Evolutionary conservation across 345 rosid genomes (phyloP), one percentile per base, ranked within the genome.

Genomic region (Adansonia digitata): DNA sequence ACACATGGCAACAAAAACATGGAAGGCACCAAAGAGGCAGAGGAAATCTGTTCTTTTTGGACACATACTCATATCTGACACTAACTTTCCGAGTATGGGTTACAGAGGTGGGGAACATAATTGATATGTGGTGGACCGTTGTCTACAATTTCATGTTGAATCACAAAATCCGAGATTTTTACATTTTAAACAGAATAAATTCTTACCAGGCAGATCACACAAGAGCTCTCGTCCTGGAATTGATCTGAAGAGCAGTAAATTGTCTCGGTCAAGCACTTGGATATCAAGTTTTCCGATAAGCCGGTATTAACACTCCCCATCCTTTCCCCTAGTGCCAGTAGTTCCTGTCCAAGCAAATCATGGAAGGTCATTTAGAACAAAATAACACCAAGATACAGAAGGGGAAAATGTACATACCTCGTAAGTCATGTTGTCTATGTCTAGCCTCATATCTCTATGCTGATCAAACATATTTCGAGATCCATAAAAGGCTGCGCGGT

Each of bases 171-270:
- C 14, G 24, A 15, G 26, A 45, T 18, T 18, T 29, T 20, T 35
- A 34, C 0, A 12, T 40, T 71, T 76, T 59, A 66, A 61, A 52
- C 48, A 20, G 66, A 18, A 49, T 51, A 40, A 31, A 7, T 24
- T 65, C 88, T 79, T 89, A 94, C 98, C 94, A 94, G 84, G 86
- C 98, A 94, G 70, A 92, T 94, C 1, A 81, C 93, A 12, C 98
- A 94, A 63, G 49, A 79, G 61, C 77, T 84, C 75, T 87, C 83
- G 13, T 88, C 93, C 75, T 88, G 88, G 15, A 62, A 65, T 63
- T 79, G 83, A 77, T 84, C 80, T 18, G 84, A 80, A 4, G 82
- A 76, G 66, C 79, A 74, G 69, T 82, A 82, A 24, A 72, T 45
- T 11, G 87, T 80, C 75, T 81, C 90, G 17, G 77, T 82, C 88